phyloP scores from a whole-genome alignment of 2,329 filamentous ascomycete species.

The Diaporthe longicolla region DNA sequence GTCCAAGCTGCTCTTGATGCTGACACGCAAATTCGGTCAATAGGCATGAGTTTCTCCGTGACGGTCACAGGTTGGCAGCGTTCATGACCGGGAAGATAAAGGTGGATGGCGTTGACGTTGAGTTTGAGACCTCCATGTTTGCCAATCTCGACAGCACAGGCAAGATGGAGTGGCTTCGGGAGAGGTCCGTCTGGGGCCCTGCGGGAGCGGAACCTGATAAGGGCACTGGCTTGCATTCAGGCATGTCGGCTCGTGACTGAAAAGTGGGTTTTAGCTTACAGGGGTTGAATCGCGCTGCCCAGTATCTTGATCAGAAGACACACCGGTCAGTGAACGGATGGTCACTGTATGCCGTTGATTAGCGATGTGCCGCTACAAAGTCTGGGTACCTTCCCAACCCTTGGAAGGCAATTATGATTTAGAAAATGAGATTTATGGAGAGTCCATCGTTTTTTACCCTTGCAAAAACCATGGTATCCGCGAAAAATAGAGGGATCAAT shows the following conservation, averaged over 20 bases:
- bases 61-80: constrained; percentile 50
- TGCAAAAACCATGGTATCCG: too few relatives aligned
- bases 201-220: neutral
- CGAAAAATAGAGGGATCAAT: too few relatives aligned
- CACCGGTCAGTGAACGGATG: too few relatives aligned
- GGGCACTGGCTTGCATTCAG: neutral
- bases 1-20: neutral
- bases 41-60: constrained; percentile 50
- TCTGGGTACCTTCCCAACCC: too few relatives aligned
- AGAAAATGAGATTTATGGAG: too few relatives aligned
- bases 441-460: too few relatives aligned
- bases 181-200: constrained; percentile 47
- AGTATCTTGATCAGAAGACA: too few relatives aligned
- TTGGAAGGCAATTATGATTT: too few relatives aligned
- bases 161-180: constrained; percentile 49
- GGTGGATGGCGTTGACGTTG: constrained; percentile 45
- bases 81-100: constrained; percentile 51
- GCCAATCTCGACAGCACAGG: constrained; percentile 48
- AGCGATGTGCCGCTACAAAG: too few relatives aligned
- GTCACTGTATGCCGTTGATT: too few relatives aligned
- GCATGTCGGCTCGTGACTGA: neutral
- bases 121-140: constrained; percentile 52
- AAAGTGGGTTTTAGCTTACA: too few relatives aligned
- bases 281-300: too few relatives aligned
- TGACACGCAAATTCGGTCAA: neutral